Evolutionary conservation across 2,329 filamentous ascomycete genomes (phyloP).

Genomic region (Acephala macrosclerotiorum): DNA sequence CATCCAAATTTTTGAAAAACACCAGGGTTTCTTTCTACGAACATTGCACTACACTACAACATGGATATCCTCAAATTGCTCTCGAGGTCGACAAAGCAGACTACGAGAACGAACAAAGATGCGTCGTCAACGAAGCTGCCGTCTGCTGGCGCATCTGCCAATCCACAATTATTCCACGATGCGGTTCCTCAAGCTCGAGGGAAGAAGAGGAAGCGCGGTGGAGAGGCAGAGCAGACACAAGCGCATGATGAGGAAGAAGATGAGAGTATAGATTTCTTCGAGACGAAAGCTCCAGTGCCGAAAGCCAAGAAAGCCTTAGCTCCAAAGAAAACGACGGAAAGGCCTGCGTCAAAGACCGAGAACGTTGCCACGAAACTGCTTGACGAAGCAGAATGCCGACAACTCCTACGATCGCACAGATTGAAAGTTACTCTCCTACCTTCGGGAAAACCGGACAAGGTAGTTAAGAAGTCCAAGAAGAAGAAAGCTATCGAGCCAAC

Average conservation of each 20-base stretch:
- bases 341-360: slow-evolving; percentile 11
- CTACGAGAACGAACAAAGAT: slow-evolving; percentile 44
- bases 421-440: slow-evolving; percentile 84
- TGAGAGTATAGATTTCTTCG: slow-evolving; percentile 63
- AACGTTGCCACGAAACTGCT: slow-evolving; percentile 51
- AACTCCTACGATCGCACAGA: slow-evolving; percentile 79
- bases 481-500: slow-evolving; percentile 62
- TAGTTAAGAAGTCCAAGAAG: slow-evolving; percentile 57
- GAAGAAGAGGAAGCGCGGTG: slow-evolving; percentile 64
- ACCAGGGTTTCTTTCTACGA: background rate
- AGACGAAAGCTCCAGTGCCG: slow-evolving; percentile 49
- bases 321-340: slow-evolving; percentile 25
- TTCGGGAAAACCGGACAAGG: slow-evolving; percentile 51
- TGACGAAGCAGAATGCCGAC: slow-evolving; percentile 75
- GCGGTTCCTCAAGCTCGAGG: slow-evolving; percentile 50
- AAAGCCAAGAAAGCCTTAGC: slow-evolving; percentile 34
- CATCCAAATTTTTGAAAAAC: background rate
- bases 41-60: slow-evolving; percentile 18
- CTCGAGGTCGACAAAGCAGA: slow-evolving; percentile 71
- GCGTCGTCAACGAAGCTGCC: slow-evolving; percentile 57
- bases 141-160: slow-evolving; percentile 67
- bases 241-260: slow-evolving; percentile 46
- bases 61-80: slow-evolving; percentile 75
- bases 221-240: slow-evolving; percentile 40
- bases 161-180: slow-evolving; percentile 76